Percentiles rank a stretch among this genome's conserved stretches.
phyloP scores from a whole-genome alignment of 495 filamentous ascomycete species.

The Rostrohypoxylon terebratum region DNA sequence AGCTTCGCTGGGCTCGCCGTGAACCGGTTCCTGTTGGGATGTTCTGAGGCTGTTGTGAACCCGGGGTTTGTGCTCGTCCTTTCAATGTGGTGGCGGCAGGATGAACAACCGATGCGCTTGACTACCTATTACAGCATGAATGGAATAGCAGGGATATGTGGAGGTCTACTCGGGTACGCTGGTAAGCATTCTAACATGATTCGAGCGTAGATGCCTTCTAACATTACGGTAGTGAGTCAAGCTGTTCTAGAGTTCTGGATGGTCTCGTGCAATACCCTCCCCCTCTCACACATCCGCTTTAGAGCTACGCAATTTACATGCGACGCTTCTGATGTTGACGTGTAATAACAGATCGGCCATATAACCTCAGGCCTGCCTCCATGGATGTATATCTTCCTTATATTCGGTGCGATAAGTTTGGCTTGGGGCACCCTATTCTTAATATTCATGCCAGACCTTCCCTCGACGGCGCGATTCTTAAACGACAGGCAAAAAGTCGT shows the following conservation, averaged over 20 bases:
- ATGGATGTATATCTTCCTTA: conserved; percentile 65
- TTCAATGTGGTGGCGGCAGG: conserved; percentile 67
- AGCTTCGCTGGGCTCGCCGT: conserved; percentile 63
- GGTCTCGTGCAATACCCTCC: background rate
- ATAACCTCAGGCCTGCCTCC: conserved; percentile 53
- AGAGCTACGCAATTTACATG: background rate
- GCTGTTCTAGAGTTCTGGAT: background rate
- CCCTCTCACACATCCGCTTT: background rate
- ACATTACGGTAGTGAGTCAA: background rate
- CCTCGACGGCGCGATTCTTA: conserved; percentile 66
- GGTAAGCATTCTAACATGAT: conserved; percentile 43
- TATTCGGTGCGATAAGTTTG: conserved; percentile 62
- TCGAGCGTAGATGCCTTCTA: background rate
- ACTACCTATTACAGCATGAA: conserved; percentile 68
- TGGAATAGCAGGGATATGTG: conserved; percentile 67
- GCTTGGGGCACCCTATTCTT: conserved; percentile 66
- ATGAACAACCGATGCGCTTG: conserved; percentile 67
- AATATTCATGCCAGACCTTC: conserved; percentile 68
- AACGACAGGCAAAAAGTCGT: conserved; percentile 60
- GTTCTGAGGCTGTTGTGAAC: conserved; percentile 67
- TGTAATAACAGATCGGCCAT: conserved; percentile 54
- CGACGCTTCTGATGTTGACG: conserved; percentile 12
- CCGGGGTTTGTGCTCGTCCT: conserved; percentile 69
- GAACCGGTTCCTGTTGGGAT: conserved; percentile 65
- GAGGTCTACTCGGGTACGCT: conserved; percentile 64